phyloP scores from a whole-genome alignment of 108 stramenopile species.

The Licmophora abbreviata region DNA sequence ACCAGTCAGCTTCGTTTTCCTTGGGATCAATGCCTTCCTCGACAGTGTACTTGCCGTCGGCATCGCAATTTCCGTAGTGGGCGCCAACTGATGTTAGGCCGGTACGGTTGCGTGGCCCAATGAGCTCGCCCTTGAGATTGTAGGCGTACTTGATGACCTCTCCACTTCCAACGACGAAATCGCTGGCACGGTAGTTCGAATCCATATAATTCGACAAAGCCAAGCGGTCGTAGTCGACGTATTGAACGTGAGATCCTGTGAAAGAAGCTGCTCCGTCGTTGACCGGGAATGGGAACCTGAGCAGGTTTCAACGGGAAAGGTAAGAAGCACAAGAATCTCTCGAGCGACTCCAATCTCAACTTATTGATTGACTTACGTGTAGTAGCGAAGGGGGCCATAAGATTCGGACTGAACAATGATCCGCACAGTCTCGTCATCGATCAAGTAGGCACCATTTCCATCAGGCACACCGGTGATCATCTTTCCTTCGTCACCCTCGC shows the following conservation, averaged over 20 bases:
- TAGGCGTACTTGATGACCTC: conserved; percentile 23
- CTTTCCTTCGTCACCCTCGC: conserved; percentile 28
- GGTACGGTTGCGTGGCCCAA: conserved; percentile 30
- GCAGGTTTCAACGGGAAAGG: too few relatives aligned
- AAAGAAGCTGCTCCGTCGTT: conserved; percentile 34
- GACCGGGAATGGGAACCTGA: conserved; percentile 26
- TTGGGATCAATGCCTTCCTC: conserved; percentile 8
- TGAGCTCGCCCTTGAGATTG: conserved; percentile 46
- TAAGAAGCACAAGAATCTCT: too few relatives aligned
- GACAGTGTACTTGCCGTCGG: conserved; percentile 32
- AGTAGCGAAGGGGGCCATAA: conserved; percentile 38
- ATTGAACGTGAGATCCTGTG: conserved; percentile 48
- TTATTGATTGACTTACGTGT: conserved; percentile 36
- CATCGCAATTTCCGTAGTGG: conserved; percentile 52
- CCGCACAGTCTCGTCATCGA: conserved; percentile 50
- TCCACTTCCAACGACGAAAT: conserved; percentile 43
- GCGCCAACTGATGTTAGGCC: conserved; percentile 29
- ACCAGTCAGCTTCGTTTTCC: conserved; percentile 41
- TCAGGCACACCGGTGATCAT: conserved; percentile 46
- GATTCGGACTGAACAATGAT: conserved; percentile 38
- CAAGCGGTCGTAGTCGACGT: conserved; percentile 48
- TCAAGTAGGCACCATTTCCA: conserved; percentile 53
- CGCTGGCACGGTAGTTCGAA: conserved; percentile 31
- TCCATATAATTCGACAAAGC: conserved; percentile 29
- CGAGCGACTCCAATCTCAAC: too few relatives aligned